Conservation (phyloP, 129 eudicot species). For the Flaveria trinervia region DNA sequence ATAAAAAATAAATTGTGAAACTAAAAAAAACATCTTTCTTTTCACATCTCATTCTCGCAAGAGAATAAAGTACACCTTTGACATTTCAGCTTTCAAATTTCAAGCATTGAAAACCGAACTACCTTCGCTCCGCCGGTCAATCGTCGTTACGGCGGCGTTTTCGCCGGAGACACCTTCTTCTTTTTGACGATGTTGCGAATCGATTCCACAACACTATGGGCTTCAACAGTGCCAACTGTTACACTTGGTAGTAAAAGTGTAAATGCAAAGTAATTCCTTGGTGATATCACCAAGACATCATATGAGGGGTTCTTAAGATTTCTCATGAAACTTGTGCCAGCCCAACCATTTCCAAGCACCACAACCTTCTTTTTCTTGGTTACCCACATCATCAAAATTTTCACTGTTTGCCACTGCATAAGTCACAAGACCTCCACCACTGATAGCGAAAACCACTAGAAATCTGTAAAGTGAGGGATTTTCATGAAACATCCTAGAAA, state of each 20-base stretch:
- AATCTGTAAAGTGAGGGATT: too few relatives aligned
- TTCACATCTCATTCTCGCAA: neutral
- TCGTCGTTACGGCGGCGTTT: neutral
- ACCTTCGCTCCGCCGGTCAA: too few relatives aligned
- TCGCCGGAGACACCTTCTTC: conserved; percentile 9
- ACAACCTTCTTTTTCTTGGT: too few relatives aligned
- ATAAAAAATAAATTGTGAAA: too few relatives aligned
- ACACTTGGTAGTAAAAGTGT: conserved; percentile 50
- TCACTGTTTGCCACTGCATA: too few relatives aligned
- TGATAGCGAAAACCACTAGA: too few relatives aligned
- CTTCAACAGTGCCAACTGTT: conserved; percentile 47
- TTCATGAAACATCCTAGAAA: too few relatives aligned
- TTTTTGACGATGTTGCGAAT: conserved; percentile 45
- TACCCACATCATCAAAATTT: too few relatives aligned
- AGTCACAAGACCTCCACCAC: too few relatives aligned
- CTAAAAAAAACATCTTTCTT: neutral
- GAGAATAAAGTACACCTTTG: neutral
- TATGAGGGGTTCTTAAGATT: conserved; percentile 33
- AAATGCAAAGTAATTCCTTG: conserved; percentile 49
- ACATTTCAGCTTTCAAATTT: neutral
- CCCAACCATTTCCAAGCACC: too few relatives aligned
- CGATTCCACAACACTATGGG: conserved; percentile 46
- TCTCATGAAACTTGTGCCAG: conserved; percentile 41
- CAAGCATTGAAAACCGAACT: neutral
- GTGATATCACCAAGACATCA: conserved; percentile 45